Conservation (phyloP, 352 stramenopile genomes). For the Aphanomyces astaci region DNA sequence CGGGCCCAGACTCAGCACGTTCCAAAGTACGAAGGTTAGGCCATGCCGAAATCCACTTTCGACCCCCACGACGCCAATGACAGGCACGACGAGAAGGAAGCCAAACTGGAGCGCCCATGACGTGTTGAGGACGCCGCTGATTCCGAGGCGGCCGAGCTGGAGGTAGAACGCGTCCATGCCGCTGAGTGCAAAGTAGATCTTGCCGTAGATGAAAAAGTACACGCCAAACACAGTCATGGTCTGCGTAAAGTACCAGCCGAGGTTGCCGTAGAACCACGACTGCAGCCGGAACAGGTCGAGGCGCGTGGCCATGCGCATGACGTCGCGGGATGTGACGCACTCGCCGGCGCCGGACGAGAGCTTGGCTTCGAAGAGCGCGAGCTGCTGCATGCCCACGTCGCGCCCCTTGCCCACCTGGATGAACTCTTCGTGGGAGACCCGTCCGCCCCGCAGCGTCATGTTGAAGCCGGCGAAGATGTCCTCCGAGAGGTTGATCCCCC, state of each 20-base stretch:
- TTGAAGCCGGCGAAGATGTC: conserved; percentile 87
- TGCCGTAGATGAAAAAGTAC: conserved; percentile 33
- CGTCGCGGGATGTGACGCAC: conserved; percentile 95
- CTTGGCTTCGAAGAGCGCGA: conserved; percentile 98
- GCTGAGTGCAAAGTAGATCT: conserved; percentile 28
- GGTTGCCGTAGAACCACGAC: conserved; percentile 53
- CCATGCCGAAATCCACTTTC: conserved; percentile 25
- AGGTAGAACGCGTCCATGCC: conserved; percentile 27
- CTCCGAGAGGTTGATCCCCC: conserved; percentile 78
- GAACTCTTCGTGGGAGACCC: conserved; percentile 74
- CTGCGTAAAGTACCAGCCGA: conserved; percentile 31
- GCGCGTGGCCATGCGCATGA: conserved; percentile 91
- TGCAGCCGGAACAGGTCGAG: conserved; percentile 97
- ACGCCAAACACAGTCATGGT: conserved; percentile 28
- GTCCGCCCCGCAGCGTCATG: conserved; percentile 61
- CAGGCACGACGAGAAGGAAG: conserved; percentile 25
- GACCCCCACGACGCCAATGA: conserved; percentile 26
- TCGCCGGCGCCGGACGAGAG: conserved; percentile 94
- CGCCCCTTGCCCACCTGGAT: conserved; percentile 93
- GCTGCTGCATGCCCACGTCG: conserved; percentile 98
- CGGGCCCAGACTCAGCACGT: conserved; percentile 23
- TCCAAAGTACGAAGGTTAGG: conserved; percentile 25
- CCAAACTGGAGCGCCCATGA: conserved; percentile 27
- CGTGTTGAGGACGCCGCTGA: conserved; percentile 26
- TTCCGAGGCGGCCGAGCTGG: conserved; percentile 20